Base-by-base conservation (phyloP, 768 basidiomycete species). In the Phylloporus rhodoxanthus region DNA sequence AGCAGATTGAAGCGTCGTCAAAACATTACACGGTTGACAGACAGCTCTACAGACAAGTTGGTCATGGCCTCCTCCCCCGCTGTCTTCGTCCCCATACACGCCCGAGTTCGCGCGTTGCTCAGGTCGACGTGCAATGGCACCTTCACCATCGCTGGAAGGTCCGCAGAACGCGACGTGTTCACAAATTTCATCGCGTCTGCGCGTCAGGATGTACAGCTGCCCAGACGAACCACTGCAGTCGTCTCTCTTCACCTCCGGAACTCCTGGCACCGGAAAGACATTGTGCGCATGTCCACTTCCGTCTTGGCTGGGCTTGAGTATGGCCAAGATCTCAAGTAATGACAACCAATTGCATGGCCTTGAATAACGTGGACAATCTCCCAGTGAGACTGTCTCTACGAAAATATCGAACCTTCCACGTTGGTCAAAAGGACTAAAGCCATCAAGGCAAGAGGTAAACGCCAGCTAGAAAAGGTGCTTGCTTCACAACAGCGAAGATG, bases 261-360 rank as follows among this genome's bases (percentile, higher is more conserved):
- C 91, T 2, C 92, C 93, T 4, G 95, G 94, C 1, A 91, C 91
- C 3, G 91, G 91, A 17, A 94, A 95, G 71, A 94, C 90, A 2
- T n/a, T n/a, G n/a, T n/a, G 91, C 90, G 0, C 72, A 94, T 4
- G 79, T 92, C n/a, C 23, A 84, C 84, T 58, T 72, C 82, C 5
- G 70, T 90, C 25, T 64, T 93, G 19, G 50, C 65, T n/a, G 66
- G 70, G 8, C 54, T 77, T 23, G 66, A 72, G 21, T 70, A 72
- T 26, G 55, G 57, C 37, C 47, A 58, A 6, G 63, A 73, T n/a
- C 63, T 79, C 38, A 75, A 54, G 69, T 83, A 11, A 64, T 84
- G 36, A 71, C 75, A 45, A 68, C 91, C 56, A 93, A 92, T 60
- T 93, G 91, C 65, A 88, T 91, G 85, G 81, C 84, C 2, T 69